A percentile compares a stretch with the other conserved stretches of the same genome.
phyloP scores from a whole-genome alignment of 208 protist genomes.

The Trypanosomatidae sp. region DNA sequence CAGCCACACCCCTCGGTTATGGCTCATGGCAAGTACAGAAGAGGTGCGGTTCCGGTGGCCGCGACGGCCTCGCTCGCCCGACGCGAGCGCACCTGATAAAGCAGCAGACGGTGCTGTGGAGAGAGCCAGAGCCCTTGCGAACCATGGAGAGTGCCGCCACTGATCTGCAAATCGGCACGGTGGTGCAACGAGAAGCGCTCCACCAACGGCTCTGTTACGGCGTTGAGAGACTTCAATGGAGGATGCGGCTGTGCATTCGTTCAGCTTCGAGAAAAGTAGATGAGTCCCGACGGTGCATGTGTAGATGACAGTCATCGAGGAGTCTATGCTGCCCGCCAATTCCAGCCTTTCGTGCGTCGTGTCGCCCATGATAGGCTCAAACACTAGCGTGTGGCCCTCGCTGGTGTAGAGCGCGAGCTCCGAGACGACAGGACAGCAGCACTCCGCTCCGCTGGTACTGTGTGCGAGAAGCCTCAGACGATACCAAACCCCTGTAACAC shows the following conservation, averaged over 20 bases:
- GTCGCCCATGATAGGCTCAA: slow-evolving; percentile 9
- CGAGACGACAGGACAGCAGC: background rate
- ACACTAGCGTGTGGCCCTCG: slow-evolving; percentile 17
- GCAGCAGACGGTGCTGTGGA: background rate
- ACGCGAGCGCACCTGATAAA: background rate
- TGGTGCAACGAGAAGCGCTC: slow-evolving; percentile 19
- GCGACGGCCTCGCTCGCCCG: background rate
- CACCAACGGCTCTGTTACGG: background rate
- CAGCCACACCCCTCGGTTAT: slow-evolving; percentile 28
- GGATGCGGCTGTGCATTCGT: background rate
- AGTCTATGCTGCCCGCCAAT: background rate
- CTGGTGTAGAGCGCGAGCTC: slow-evolving; percentile 17
- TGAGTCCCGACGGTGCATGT: slow-evolving; percentile 18
- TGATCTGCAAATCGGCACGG: slow-evolving; percentile 23
- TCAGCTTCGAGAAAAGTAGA: background rate
- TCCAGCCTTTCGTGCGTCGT: too few species aligned
- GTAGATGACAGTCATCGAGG: slow-evolving; percentile 4
- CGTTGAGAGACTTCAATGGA: background rate
- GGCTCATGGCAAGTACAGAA: slow-evolving; percentile 14
- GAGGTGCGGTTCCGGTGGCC: slow-evolving; percentile 3
- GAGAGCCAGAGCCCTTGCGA: slow-evolving; percentile 8
- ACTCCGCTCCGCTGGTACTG: background rate
- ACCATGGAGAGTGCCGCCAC: slow-evolving; percentile 27
- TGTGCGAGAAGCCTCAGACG: background rate
- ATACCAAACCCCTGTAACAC: slow-evolving; percentile 13